phyloP scores from a whole-genome alignment of 2,329 filamentous ascomycete species.

The Beauveria asiatica region DNA sequence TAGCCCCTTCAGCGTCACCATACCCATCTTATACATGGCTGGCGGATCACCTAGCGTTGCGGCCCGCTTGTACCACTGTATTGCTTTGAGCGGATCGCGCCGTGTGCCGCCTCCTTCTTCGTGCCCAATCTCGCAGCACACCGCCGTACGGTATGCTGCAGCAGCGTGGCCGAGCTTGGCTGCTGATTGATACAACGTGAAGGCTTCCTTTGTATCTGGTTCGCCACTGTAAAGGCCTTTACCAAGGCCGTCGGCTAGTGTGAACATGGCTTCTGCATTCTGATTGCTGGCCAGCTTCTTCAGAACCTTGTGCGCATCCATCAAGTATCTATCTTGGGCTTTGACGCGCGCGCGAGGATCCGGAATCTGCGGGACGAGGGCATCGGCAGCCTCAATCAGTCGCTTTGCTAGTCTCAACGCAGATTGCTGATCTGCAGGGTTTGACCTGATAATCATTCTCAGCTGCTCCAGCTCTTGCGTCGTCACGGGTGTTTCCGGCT shows the following conservation, averaged over 20 bases:
- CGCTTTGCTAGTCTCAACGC: conserved; percentile 72
- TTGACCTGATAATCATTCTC: conserved; percentile 58
- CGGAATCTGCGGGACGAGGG: conserved; percentile 55
- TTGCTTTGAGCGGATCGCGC: conserved; percentile 83
- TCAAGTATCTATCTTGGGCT: conserved; percentile 70
- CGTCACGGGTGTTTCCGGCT: conserved; percentile 49
- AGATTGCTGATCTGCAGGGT: conserved; percentile 62
- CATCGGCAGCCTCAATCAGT: conserved; percentile 73
- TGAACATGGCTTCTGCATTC: conserved; percentile 86
- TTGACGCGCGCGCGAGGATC: conserved; percentile 68
- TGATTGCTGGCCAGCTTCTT: conserved; percentile 74
- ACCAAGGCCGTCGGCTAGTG: conserved; percentile 81
- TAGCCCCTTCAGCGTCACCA: conserved; percentile 88
- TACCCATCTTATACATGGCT: conserved; percentile 97
- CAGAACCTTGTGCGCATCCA: conserved; percentile 81
- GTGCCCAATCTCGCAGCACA: conserved; percentile 93
- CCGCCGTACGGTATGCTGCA: conserved; percentile 87
- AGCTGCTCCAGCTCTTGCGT: conserved; percentile 68
- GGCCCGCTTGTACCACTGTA: conserved; percentile 96
- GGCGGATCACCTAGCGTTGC: conserved; percentile 83
- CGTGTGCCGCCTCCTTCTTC: conserved; percentile 91
- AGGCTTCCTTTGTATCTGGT: conserved; percentile 83
- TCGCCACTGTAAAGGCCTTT: conserved; percentile 71
- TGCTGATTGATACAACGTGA: conserved; percentile 84
- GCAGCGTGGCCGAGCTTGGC: conserved; percentile 82